These are phyloP conservation scores for Shiraia sp. DNA, from an alignment of 2,329 filamentous ascomycete species.

Conservation along the genomic window DNA sequence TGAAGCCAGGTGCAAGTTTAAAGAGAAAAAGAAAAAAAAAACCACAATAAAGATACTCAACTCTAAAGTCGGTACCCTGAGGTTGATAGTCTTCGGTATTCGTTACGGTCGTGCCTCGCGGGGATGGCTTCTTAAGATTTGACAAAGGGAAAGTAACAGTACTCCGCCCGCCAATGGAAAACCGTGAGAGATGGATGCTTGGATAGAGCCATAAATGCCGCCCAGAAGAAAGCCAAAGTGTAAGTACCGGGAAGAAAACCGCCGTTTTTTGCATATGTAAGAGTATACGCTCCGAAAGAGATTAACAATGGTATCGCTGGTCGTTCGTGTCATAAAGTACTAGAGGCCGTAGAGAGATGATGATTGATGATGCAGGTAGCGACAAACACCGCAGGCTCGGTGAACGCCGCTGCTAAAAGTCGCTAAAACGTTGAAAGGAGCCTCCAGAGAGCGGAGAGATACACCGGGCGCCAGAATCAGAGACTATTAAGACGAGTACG, in stretches of 20 bases:
- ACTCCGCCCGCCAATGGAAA: conserved; percentile 23
- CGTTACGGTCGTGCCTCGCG: conserved; percentile 42
- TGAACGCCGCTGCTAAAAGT: conserved; percentile 44
- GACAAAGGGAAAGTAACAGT: conserved; percentile 21
- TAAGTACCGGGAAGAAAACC: conserved; percentile 16
- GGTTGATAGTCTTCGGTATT: conserved; percentile 46
- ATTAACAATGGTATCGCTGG: conserved; percentile 43
- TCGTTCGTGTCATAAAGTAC: conserved; percentile 36
- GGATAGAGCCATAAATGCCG: conserved; percentile 20
- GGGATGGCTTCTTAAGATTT: conserved; percentile 33
- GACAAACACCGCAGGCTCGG: conserved; percentile 35
- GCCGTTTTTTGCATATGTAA: conserved; percentile 38
- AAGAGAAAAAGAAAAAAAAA: conserved; percentile 15
- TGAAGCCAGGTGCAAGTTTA: not conserved
- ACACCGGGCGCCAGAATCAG: conserved; percentile 15
- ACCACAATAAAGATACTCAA: conserved; percentile 41
- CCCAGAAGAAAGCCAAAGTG: conserved; percentile 20
- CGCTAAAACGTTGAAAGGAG: conserved; percentile 39
- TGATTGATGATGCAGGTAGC: conserved; percentile 38
- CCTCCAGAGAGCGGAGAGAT: conserved; percentile 29
- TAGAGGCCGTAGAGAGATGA: conserved; percentile 32
- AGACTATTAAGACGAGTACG: conserved; percentile 34
- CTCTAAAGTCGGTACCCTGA: conserved; percentile 45
- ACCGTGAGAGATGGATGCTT: conserved; percentile 23
- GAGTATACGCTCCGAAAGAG: conserved; percentile 33